These are phyloP conservation scores for Rostrohypoxylon terebratum DNA, from an alignment of 495 filamentous ascomycete species.

Conservation along the genomic window DNA sequence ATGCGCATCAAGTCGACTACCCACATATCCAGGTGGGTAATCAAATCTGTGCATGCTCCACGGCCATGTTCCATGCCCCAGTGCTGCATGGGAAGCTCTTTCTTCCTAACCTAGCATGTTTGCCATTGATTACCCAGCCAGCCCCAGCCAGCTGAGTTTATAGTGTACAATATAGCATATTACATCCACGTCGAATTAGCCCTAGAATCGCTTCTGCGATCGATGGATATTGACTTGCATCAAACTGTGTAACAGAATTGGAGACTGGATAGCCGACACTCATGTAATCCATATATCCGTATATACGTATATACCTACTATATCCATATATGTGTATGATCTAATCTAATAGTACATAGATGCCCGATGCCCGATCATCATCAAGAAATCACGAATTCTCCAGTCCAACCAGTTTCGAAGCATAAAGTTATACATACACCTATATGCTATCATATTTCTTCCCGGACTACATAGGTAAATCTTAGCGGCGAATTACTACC, in stretches of 20 bases:
- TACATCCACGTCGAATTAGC: not conserved
- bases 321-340: no score
- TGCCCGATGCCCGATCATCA: not conserved
- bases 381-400: not conserved
- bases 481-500: no score
- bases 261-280: constrained; percentile 6
- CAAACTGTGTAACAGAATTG: not conserved
- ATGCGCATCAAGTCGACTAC: not conserved
- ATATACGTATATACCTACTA: no score
- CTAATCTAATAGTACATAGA: no score
- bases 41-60: no score
- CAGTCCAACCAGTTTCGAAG: not conserved
- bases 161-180: no score
- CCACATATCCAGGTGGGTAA: not conserved
- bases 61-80: no score
- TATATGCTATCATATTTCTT: no score
- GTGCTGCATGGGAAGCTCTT: not conserved
- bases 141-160: not conserved
- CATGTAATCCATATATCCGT: not conserved
- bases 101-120: not conserved
- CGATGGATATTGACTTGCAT: constrained; percentile 2
- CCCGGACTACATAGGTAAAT: not conserved
- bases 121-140: not conserved
- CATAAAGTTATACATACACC: not conserved
- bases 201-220: not conserved